Base-by-base conservation (phyloP, 2,329 filamentous ascomycete species). In the Anthostomella pinea region DNA sequence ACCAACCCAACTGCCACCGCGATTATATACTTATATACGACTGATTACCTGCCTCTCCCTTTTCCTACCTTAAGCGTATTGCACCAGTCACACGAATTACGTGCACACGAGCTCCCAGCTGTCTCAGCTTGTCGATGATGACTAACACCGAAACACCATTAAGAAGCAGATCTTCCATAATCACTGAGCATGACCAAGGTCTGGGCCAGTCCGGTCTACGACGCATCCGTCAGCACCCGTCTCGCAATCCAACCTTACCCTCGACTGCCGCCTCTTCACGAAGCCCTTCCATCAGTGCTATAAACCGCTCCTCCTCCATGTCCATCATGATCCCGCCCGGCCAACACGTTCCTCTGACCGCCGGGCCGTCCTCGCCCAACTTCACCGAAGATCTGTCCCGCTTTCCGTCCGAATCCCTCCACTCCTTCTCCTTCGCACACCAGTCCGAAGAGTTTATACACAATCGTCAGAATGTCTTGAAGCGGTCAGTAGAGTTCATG, bases 391-490 rank as follows among this genome's bases (percentile, higher is more conserved):
- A 98, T 58, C 77, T 98, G 29, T 83, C 83, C 29, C 83, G 90
- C 33, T 98, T 98, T 59, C 91, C 93, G 2, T 88, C 87, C 52
- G 93, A 98, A 60, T 98, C 93, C 5, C 70, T 98, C 30, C 93
- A 98, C 64, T 98, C 93, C 2, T 98, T 98, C 67, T 97, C 91
- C 9, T 98, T 98, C 63, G 88, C 93, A 25, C 87, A 95, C 52
- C 90, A 95, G 64, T 91, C 90, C 3, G 90, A 95, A 57, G 91
- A 97, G 45, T 81, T 88, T 45, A 74, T 97, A 38, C 87, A 95
- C 60, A 95, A 80, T 60, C 84, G 93, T 36, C 90, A 97, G 61
- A 95, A 88, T 69, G 85, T 95, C 21, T 63, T 98, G 55, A 95
- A 95, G 66, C 79, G 91, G 41, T 95, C 90, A 7, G 83, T 96